Conservation (phyloP, 345 rosid genomes). For the Sonneratia caseolaris region DNA sequence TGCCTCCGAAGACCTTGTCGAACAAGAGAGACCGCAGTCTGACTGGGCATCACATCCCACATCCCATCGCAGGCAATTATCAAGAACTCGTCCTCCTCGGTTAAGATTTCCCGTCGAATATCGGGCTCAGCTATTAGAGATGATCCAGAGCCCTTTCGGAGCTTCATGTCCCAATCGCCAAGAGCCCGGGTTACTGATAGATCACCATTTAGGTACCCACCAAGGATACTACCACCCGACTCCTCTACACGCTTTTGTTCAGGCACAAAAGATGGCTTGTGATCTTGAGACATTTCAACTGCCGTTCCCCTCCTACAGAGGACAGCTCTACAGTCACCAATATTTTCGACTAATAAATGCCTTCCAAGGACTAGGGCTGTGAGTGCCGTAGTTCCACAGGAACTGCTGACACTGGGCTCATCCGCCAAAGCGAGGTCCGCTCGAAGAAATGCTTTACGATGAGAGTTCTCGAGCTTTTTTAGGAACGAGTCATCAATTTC, state of each 20-base stretch:
- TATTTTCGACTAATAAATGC: slow-evolving; percentile 66
- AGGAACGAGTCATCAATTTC: slow-evolving; percentile 36
- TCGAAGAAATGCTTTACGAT: slow-evolving; percentile 37
- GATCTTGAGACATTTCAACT: slow-evolving; percentile 74
- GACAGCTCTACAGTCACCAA: slow-evolving; percentile 86
- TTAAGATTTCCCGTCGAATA: slow-evolving; percentile 31
- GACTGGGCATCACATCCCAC: slow-evolving; percentile 80
- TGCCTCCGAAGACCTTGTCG: slow-evolving; percentile 52
- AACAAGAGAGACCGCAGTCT: slow-evolving; percentile 62
- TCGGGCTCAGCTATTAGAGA: slow-evolving; percentile 91
- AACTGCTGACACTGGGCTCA: slow-evolving; percentile 30
- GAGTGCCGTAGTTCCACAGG: slow-evolving; percentile 56
- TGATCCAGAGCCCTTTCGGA: slow-evolving; percentile 42
- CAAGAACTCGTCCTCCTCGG: slow-evolving; percentile 81
- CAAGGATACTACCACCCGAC: slow-evolving; percentile 39
- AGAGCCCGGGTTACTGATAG: slow-evolving; percentile 73
- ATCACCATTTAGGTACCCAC: slow-evolving; percentile 44
- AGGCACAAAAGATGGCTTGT: slow-evolving; percentile 48
- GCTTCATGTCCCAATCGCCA: slow-evolving; percentile 87
- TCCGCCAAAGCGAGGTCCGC: slow-evolving; percentile 51
- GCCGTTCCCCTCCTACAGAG: slow-evolving; percentile 68
- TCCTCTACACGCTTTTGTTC: slow-evolving; percentile 63
- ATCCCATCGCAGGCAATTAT: slow-evolving; percentile 84
- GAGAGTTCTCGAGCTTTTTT: slow-evolving; percentile 40
- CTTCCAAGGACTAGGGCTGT: slow-evolving; percentile 62